Base-by-base conservation (phyloP, 352 stramenopile genomes). In the Globisporangium nunn region DNA sequence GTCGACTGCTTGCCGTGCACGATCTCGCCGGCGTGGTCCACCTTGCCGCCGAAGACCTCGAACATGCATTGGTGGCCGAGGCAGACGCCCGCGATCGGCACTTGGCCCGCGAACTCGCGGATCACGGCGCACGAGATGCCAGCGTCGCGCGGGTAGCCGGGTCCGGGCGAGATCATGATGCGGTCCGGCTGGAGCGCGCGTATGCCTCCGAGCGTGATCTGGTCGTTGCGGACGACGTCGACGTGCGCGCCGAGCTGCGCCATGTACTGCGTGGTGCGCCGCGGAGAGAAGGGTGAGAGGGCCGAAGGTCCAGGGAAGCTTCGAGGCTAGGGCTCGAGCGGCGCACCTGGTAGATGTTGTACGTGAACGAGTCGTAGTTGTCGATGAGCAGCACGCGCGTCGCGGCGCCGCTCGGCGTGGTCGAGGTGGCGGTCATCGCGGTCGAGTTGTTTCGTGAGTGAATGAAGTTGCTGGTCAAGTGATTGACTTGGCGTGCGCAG, bases 361-460 rank as follows among this genome's bases (percentile, higher is more conserved):
- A 95, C 67, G 83, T 93, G 75, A 95, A 95, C 60, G 85, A 95
- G 77, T 95, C 85, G 56, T 95, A 95, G 68, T 95, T 95, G 74
- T 95, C 85, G 70, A 95, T 89, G 54, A 95, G 71, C 51, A 95
- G 68, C 64, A 95, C 85, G 55, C 78, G 80, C 28, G 75, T 91
- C 48, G 71, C 64, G 63, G 77, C 76, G 54, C 63, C 66, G 44
- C 29, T 52, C 35, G 4, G 28, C 12, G 28, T 15, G 30, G n/a
- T 18, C 7, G 33, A 18, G 17, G n/a, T 33, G 35, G 35, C 3
- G 37, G 37, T 43, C 37, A 43, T 43, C 11, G 10, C 23, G 23
- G 23, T 23, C 23, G 23, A 23, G 23, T 23, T n/a, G 37, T 12
- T 43, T 17, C 2, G 10, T 17, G 37, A 2, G 10, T 17, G 10